These are phyloP conservation scores for Arbutus unedo DNA, from an alignment of 148 eudicot genomes.

Conservation along the genomic window DNA sequence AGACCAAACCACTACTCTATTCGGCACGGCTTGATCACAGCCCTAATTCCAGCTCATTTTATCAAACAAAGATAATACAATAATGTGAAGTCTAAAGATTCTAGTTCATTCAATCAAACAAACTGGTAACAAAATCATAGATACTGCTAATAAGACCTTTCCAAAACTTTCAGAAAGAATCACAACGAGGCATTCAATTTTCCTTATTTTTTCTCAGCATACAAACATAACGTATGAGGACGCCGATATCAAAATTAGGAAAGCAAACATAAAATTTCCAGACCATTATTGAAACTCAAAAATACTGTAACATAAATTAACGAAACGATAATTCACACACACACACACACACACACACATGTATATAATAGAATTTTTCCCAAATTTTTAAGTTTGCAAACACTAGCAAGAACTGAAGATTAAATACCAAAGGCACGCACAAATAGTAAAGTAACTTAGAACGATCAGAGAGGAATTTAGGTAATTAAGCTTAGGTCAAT, in stretches of 20 bases:
- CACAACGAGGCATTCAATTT: neutral
- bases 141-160: neutral
- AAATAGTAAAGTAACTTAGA: neutral
- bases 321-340: too few species aligned
- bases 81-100: neutral
- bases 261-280: neutral
- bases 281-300: neutral
- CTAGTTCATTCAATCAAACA: neutral
- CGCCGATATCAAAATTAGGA: too few species aligned
- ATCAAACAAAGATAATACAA: neutral
- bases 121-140: neutral
- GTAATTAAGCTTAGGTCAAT: neutral
- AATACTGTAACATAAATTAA: neutral
- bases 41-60: neutral
- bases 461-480: neutral
- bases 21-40: neutral
- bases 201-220: neutral
- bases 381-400: too few species aligned
- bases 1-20: neutral
- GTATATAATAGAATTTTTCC: too few species aligned
- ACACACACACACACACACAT: too few species aligned
- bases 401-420: neutral
- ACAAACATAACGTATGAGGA: neutral
- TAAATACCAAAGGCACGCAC: neutral
- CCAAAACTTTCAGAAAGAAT: neutral